Conservation (phyloP, 2,329 filamentous ascomycete species). For the Ophiostoma quercus region DNA sequence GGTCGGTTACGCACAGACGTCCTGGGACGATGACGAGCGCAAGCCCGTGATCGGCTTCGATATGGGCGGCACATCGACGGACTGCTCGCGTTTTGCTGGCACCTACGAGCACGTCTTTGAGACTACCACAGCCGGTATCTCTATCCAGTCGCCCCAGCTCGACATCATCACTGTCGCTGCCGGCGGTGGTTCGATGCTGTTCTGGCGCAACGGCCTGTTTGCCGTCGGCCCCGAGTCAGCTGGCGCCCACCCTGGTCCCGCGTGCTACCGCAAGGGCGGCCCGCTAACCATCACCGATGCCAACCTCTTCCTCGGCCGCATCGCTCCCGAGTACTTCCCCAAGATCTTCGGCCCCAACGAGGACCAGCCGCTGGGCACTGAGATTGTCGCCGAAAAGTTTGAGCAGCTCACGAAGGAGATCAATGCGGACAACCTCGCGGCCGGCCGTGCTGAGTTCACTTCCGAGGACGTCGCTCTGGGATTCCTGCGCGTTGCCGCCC, state of each 20-base stretch:
- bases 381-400: slow-evolving; percentile 61
- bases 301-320: slow-evolving; percentile 58
- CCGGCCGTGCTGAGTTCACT: slow-evolving; percentile 35
- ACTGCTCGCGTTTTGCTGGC: slow-evolving; percentile 36
- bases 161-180: slow-evolving; percentile 94
- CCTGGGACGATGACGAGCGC: slow-evolving; percentile 60
- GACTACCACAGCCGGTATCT: slow-evolving; percentile 68
- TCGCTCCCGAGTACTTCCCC: slow-evolving; percentile 55
- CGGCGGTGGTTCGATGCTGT: slow-evolving; percentile 57
- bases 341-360: slow-evolving; percentile 65
- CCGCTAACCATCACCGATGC: slow-evolving; percentile 52
- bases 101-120: slow-evolving; percentile 65
- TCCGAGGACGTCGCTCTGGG: slow-evolving; percentile 59
- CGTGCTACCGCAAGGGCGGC: slow-evolving; percentile 59
- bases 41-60: slow-evolving; percentile 70
- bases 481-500: slow-evolving; percentile 66
- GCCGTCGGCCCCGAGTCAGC: slow-evolving; percentile 80
- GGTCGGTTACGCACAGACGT: slow-evolving; percentile 68
- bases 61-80: slow-evolving; percentile 40
- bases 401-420: slow-evolving; percentile 83
- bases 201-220: slow-evolving; percentile 78
- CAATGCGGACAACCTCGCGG: slow-evolving; percentile 58
- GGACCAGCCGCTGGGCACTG: slow-evolving; percentile 72
- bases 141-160: slow-evolving; percentile 82
- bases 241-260: slow-evolving; percentile 60